A percentile compares a stretch with the other conserved stretches of the same genome.
phyloP scores from a whole-genome alignment of 352 stramenopile species.

The Chrysophaeum taylorii region DNA sequence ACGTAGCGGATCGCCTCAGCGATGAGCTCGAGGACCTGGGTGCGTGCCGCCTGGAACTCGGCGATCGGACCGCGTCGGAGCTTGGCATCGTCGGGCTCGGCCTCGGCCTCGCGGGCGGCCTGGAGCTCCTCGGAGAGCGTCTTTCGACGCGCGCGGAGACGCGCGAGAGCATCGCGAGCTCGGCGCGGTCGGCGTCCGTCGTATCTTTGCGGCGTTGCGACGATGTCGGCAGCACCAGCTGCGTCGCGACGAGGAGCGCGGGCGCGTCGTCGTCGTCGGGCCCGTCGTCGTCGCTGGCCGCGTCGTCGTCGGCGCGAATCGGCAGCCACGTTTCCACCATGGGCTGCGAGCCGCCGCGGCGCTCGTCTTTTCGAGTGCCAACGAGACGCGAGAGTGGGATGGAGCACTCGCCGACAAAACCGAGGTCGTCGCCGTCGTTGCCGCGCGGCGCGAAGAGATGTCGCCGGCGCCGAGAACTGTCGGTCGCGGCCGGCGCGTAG shows the following conservation, averaged over 20 bases:
- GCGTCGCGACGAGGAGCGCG: not conserved
- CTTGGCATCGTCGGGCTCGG: not conserved
- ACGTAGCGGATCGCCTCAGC: not conserved
- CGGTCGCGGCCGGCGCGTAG: no score
- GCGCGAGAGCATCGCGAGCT: no score
- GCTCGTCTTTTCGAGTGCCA: not conserved
- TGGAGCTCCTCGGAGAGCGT: not conserved
- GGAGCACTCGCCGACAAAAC: not conserved
- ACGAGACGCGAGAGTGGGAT: not conserved
- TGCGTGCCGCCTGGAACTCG: not conserved
- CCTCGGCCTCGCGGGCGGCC: not conserved
- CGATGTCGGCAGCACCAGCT: not conserved
- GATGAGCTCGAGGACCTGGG: not conserved
- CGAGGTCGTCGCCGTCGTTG: no score
- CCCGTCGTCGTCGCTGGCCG: not conserved
- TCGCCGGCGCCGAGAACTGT: no score
- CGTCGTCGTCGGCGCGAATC: not conserved
- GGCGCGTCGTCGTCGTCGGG: not conserved
- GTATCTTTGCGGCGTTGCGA: not conserved
- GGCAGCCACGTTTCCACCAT: not conserved
- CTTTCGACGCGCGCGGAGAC: no score
- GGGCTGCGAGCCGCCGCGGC: not conserved
- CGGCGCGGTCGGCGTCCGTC: not conserved
- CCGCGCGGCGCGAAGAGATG: no score
- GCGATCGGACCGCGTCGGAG: not conserved